These are phyloP conservation scores for Ophiostoma australiae DNA, from an alignment of 2,329 filamentous ascomycete genomes.

Conservation along the genomic window DNA sequence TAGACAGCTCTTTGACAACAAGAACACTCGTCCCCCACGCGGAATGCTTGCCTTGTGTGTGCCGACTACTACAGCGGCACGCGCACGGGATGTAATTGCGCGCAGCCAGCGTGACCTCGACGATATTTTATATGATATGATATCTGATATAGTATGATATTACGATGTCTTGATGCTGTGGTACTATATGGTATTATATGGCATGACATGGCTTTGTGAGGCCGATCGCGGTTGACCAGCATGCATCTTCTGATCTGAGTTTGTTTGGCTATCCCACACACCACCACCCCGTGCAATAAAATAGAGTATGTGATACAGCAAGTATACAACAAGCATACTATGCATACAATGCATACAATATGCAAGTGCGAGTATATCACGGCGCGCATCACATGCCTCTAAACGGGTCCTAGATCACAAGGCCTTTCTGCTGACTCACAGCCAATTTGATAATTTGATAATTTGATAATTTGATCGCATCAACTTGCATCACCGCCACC, in stretches of 20 bases:
- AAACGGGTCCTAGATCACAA: neutral
- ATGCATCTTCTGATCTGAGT: neutral
- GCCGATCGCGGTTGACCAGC: neutral
- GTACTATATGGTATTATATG: neutral
- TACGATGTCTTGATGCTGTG: too few species aligned
- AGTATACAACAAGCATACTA: too few species aligned
- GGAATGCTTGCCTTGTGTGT: neutral
- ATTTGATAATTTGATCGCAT: neutral
- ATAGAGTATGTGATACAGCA: neutral
- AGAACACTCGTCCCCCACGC: neutral
- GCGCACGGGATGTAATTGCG: neutral
- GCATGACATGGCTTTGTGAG: neutral
- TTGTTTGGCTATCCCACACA: neutral
- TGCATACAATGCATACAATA: too few species aligned
- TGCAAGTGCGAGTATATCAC: neutral
- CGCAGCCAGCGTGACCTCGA: neutral
- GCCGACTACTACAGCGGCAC: neutral
- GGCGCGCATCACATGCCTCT: neutral
- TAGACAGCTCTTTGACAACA: neutral
- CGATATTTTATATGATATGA: neutral
- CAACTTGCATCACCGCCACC: conserved; percentile 38
- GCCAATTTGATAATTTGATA: neutral
- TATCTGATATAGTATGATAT: neutral
- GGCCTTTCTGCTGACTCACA: neutral
- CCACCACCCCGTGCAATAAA: neutral